Evolutionary conservation across 2,329 filamentous ascomycete species (phyloP), one percentile per base, ranked within the genome.

Genomic region (Diaporthe batatas): DNA sequence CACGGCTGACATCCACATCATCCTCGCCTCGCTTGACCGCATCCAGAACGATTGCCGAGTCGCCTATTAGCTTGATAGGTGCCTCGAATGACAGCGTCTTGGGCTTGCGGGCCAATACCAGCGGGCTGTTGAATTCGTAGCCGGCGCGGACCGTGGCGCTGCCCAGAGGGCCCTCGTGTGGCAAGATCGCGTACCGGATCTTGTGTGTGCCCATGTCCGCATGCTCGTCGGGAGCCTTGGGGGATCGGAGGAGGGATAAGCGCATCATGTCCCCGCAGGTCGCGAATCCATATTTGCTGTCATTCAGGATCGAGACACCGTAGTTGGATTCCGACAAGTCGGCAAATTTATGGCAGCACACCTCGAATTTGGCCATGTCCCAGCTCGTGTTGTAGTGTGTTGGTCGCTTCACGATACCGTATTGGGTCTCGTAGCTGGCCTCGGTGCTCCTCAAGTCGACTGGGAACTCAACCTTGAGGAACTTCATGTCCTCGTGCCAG

Each of bases 401-500:
- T 2, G 96, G 96, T 39, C 96, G 90, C 77, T 91, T 91, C 75
- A 96, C 92, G 77, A 98, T 91, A 77, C 96, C 96, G 79, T 94
- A 98, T 79, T 98, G 95, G 10, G 94, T 97, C 83, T 99, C 96
- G 81, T 99, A 99, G 16, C 91, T 94, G 42, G 96, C 96, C 83
- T 98, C 95, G 0, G 93, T 97, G 83, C 96, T 98, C 77, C 91
- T 90, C 75, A 98, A 88, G 78, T 97, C 92, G 75, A 98, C 95
- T 0, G 96, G 96, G 84, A 99, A 99, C 81, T 99, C 96, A 67
- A 98, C 96, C 86, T 99, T 99, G 79, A 99, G 89, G 87, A 98
- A 98, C 80, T 96, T 97, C 92, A 96, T 98, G 16, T 91, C 94
- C 82, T 99, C 96, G 77, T 92, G 93, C 96, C 96, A 99, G 80